Percentiles rank a stretch among this genome's conserved stretches.
Conservation (phyloP, 1,284 basidiomycete genomes). For the Meira nashicola region DNA sequence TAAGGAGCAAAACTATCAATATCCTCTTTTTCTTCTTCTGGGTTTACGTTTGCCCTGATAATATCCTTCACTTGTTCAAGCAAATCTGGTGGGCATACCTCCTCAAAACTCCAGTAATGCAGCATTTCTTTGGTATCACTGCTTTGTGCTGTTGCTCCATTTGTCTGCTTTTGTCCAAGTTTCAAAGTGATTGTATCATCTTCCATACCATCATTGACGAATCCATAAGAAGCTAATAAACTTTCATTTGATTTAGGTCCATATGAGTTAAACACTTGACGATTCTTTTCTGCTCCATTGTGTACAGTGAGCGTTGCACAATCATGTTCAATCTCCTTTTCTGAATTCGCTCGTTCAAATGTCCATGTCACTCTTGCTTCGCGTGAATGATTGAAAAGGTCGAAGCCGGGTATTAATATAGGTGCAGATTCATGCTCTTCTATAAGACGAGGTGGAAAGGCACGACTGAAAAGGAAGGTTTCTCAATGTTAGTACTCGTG, state of each 20-base stretch:
- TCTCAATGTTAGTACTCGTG: not conserved
- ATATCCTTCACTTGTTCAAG: not conserved
- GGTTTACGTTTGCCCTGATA: no score
- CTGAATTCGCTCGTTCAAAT: not conserved
- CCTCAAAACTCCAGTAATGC: not conserved
- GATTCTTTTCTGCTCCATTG: not conserved
- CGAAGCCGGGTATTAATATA: slow-evolving; percentile 43
- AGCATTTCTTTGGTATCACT: not conserved
- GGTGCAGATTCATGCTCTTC: slow-evolving; percentile 16
- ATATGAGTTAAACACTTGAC: slow-evolving; percentile 49
- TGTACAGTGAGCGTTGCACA: slow-evolving; percentile 13
- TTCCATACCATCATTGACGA: slow-evolving; percentile 14
- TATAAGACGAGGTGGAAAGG: slow-evolving; percentile 37
- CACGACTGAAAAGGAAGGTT: slow-evolving; percentile 24
- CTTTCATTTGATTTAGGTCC: slow-evolving; percentile 50
- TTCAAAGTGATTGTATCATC: slow-evolving; percentile 11
- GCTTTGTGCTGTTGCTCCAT: slow-evolving; percentile 2
- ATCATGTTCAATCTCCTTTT: not conserved
- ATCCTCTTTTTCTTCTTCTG: no score
- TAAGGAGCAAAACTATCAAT: no score
- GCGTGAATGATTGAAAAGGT: slow-evolving; percentile 42
- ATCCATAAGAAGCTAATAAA: slow-evolving; percentile 40
- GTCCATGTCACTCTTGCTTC: slow-evolving; percentile 40
- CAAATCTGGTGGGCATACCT: not conserved
- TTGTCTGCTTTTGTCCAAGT: not conserved